phyloP scores from a whole-genome alignment of 306 rosid species.

The Dicorynia guianensis region DNA sequence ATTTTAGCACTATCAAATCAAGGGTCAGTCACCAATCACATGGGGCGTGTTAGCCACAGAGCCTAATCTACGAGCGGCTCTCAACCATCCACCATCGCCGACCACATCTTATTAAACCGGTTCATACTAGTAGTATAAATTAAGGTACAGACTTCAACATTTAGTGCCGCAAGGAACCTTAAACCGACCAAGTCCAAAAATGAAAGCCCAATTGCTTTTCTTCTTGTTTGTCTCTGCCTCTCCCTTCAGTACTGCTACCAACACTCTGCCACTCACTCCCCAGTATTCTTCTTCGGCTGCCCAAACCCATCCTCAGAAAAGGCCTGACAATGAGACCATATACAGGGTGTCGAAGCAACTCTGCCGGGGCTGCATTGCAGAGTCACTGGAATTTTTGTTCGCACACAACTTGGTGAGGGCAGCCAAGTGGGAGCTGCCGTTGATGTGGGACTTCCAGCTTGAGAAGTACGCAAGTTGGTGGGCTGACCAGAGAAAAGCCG shows the following conservation, averaged over 20 bases:
- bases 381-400: conserved; percentile 73
- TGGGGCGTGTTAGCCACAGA: conserved; percentile 15
- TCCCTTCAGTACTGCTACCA: conserved; percentile 22
- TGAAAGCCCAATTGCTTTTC: conserved; percentile 51
- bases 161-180: conserved; percentile 16
- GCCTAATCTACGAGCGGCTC: not conserved
- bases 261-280: conserved; percentile 20
- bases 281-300: conserved; percentile 18
- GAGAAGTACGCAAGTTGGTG: conserved; percentile 83
- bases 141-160: conserved; percentile 27
- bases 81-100: not conserved
- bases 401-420: conserved; percentile 77
- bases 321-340: conserved; percentile 65
- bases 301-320: conserved; percentile 28
- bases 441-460: conserved; percentile 73
- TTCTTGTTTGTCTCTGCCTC: conserved; percentile 36
- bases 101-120: conserved; percentile 7
- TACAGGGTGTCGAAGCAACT: conserved; percentile 70
- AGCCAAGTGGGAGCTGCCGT: conserved; percentile 67
- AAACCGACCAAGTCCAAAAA: conserved; percentile 20
- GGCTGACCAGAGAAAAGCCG: conserved; percentile 70
- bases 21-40: not conserved
- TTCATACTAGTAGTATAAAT: conserved; percentile 37
- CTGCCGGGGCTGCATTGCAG: conserved; percentile 83
- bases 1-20: not conserved